phyloP scores from a whole-genome alignment of 768 basidiomycete species.

The Tephrocybe sp. region DNA sequence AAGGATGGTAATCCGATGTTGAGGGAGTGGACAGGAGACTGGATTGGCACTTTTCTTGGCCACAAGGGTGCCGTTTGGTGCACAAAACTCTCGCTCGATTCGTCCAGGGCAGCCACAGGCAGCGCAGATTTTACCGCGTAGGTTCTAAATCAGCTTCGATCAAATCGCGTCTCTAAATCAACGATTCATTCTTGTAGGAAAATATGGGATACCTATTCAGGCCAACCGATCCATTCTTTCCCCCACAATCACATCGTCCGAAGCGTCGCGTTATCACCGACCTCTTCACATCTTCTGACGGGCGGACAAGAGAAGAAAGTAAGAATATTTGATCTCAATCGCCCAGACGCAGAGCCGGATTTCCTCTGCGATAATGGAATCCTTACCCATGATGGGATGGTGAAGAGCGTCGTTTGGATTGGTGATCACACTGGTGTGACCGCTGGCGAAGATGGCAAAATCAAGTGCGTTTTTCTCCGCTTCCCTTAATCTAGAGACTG shows the following conservation, averaged over 20 bases:
- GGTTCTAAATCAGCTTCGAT: conserved; percentile 28
- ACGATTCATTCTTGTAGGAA: conserved; percentile 53
- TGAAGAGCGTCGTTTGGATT: conserved; percentile 94
- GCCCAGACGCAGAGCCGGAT: conserved; percentile 86
- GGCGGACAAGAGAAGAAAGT: conserved; percentile 99
- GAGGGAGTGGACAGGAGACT: conserved; percentile 96
- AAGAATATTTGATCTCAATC: conserved; percentile 85
- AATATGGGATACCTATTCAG: conserved; percentile 94
- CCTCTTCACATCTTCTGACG: conserved; percentile 69
- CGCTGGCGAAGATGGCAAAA: conserved; percentile 87
- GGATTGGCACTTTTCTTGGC: conserved; percentile 92
- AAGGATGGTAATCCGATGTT: conserved; percentile 99
- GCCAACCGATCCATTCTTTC: conserved; percentile 89
- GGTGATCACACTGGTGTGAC: conserved; percentile 85
- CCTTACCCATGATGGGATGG: conserved; percentile 80
- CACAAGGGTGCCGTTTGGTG: conserved; percentile 98
- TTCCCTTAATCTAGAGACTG: not conserved
- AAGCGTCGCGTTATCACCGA: conserved; percentile 84
- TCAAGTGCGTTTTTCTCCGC: conserved; percentile 62
- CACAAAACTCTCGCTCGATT: conserved; percentile 86
- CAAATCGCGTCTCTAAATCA: conserved; percentile 9
- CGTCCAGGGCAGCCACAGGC: conserved; percentile 84
- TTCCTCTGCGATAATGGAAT: conserved; percentile 64
- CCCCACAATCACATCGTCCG: conserved; percentile 98
- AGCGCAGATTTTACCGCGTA: conserved; percentile 98